phyloP scores from a whole-genome alignment of 768 basidiomycete species.

The Leccinum barrowsii region DNA sequence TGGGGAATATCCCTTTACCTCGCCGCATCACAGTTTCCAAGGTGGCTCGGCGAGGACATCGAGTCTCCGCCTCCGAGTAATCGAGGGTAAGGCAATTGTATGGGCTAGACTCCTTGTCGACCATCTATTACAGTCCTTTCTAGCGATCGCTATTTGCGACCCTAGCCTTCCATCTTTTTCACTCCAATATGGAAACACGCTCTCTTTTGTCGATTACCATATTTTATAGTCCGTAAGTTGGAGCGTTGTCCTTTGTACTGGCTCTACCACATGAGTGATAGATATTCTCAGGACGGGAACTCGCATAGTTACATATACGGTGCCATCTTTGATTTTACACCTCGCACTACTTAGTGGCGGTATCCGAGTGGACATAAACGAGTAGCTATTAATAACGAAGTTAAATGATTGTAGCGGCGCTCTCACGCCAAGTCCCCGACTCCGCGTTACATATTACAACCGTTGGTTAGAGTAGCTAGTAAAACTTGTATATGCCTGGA shows the following conservation, averaged over 20 bases:
- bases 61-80: conserved; percentile 25
- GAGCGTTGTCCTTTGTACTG: conserved; percentile 16
- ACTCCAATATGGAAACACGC: not conserved
- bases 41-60: conserved; percentile 1
- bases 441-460: too few species aligned
- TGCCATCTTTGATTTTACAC: too few species aligned
- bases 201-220: conserved; percentile 8
- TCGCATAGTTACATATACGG: not conserved
- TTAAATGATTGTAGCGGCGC: too few species aligned
- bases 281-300: too few species aligned
- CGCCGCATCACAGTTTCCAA: conserved; percentile 24
- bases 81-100: conserved; percentile 1
- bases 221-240: conserved; percentile 18
- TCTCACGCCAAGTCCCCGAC: too few species aligned
- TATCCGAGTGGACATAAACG: too few species aligned
- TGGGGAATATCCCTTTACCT: conserved; percentile 24
- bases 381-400: too few species aligned
- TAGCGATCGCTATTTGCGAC: not conserved
- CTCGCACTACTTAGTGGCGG: too few species aligned
- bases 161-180: not conserved
- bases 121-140: not conserved
- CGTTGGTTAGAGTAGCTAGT: too few species aligned
- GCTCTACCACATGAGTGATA: too few species aligned
- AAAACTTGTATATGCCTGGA: too few species aligned
- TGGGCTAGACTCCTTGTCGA: not conserved